Base-by-base conservation (phyloP, 179 eudicot species). In the Silene coronaria region DNA sequence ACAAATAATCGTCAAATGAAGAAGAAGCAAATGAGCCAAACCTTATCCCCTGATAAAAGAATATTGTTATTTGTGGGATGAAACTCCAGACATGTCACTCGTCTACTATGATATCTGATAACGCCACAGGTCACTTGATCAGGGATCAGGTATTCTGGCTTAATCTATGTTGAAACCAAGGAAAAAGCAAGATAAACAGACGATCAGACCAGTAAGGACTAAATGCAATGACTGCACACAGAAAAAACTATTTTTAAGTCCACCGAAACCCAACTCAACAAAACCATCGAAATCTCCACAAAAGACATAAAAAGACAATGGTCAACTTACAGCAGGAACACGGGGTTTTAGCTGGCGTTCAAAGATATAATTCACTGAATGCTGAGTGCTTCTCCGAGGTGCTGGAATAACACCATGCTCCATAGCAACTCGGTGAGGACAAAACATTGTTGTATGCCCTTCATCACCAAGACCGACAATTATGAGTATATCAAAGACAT, bases 31-130 rank as follows among this genome's bases (percentile, higher is more conserved):
- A 51, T 24, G 46, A 73, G 30, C 67, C 85, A 73, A 75, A 95
- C 99, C 97, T 95, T 94, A 71, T 94, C 98, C 62, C 98, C 98
- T 32, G 98, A 94, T 80, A 94, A 75, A 67, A 94, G 90, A 73
- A 94, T 88, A 68, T 89, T 89, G 67, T 90, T 84, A 36, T 77
- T 85, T 13, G 91, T 92, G 5, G 98, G 98, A 85, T 94, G 98
- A 74, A 94, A 94, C 87, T 94, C 98, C 84, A 94, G 82, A 78
- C 97, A 92, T 28, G 98, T 94, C 53, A 92, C 89, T 75, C 97
- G 84, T 80, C 98, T 87, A 73, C 96, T 90, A 78, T 94, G 98
- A 77, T 92, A 94, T 85, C 90, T 88, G 71, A 89, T 85, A 67
- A 92, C 95, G 42, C 91, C 98, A 82, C 98, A 88, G 69, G 81